Conservation (phyloP, 2,329 filamentous ascomycete genomes). For the Tolypocladium inflatum region DNA sequence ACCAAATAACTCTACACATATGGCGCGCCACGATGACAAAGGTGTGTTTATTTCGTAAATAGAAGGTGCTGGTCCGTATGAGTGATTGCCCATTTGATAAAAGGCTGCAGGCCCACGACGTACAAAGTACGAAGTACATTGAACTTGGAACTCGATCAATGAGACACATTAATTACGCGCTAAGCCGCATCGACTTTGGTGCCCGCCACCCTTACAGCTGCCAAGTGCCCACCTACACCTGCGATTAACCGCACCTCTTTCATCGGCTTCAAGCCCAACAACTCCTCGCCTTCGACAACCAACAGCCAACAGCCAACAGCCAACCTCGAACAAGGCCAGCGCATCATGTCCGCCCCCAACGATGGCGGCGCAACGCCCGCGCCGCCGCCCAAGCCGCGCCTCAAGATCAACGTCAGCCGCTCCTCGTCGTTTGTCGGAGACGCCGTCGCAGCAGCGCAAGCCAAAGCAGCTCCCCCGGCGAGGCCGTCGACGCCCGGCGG, state of each 20-base stretch:
- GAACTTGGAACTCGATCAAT: no score
- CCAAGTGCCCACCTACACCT: not conserved
- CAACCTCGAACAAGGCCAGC: not conserved
- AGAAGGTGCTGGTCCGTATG: no score
- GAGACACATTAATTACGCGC: no score
- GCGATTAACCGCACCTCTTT: not conserved
- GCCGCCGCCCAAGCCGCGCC: conserved; percentile 24
- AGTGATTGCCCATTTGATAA: no score
- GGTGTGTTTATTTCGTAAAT: no score
- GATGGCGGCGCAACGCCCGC: conserved; percentile 12
- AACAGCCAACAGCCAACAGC: not conserved
- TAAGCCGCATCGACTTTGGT: not conserved
- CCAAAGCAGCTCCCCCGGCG: conserved; percentile 2
- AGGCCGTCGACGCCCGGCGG: conserved; percentile 13
- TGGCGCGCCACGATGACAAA: no score
- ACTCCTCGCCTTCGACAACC: not conserved
- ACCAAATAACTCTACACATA: not conserved
- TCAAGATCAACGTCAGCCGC: conserved; percentile 29
- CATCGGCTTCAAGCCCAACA: not conserved
- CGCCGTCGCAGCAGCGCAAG: conserved; percentile 9
- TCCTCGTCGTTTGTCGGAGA: conserved; percentile 24
- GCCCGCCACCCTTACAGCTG: not conserved
- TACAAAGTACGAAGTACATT: no score
- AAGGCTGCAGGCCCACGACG: no score
- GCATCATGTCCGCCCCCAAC: conserved; percentile 19